Evolutionary conservation across 2,329 filamentous ascomycete genomes (phyloP).

Genomic region (Colletotrichum sp.): DNA sequence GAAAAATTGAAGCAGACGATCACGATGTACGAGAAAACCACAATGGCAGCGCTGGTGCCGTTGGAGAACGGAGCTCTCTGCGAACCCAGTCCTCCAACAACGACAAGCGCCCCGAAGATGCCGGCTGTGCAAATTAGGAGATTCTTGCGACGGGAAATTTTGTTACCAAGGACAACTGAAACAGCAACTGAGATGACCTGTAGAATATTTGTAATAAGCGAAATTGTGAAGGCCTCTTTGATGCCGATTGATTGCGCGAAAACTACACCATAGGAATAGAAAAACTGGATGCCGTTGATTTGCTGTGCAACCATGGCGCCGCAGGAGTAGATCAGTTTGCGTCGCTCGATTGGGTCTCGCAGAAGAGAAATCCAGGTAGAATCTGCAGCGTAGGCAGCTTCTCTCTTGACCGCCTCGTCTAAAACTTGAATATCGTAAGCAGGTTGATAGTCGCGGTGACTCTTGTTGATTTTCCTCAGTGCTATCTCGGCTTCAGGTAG

Average conservation of each 20-base stretch:
- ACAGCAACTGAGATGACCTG: constrained; percentile 41
- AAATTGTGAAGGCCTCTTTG: constrained; percentile 40
- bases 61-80: neutral
- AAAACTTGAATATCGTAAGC: neutral
- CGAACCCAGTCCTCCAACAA: neutral
- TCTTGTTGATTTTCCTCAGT: neutral
- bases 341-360: constrained; percentile 44
- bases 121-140: constrained; percentile 38
- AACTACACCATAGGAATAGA: constrained; percentile 44
- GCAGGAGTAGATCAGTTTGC: constrained; percentile 45
- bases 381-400: constrained; percentile 27
- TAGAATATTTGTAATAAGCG: constrained; percentile 40
- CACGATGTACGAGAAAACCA: constrained; percentile 31
- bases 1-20: constrained; percentile 45
- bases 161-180: constrained; percentile 40
- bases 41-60: constrained; percentile 28
- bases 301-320: constrained; percentile 47
- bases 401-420: constrained; percentile 20
- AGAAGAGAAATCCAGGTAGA: constrained; percentile 43
- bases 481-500: constrained; percentile 32
- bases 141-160: constrained; percentile 36
- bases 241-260: constrained; percentile 43
- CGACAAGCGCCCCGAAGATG: constrained; percentile 30
- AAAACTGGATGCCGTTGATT: constrained; percentile 49
- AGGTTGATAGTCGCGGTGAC: constrained; percentile 16